Evolutionary conservation across 805 yeast genomes (phyloP).

Genomic region (Kluyveromyces aestuarii): DNA sequence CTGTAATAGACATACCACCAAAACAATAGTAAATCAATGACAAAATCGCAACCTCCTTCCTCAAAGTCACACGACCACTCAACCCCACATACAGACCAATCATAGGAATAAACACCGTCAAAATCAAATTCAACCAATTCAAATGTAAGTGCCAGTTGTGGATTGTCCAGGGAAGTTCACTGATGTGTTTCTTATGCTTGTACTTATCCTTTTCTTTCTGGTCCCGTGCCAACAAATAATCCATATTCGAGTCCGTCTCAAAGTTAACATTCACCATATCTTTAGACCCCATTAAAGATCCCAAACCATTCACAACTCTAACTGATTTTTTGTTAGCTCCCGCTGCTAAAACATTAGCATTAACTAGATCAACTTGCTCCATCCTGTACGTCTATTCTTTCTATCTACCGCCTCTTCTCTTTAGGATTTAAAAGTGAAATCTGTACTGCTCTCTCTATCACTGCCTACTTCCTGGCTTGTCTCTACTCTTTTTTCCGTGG

Average conservation of each 20-base stretch:
- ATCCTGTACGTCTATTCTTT: neutral
- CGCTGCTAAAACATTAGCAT: conserved; percentile 73
- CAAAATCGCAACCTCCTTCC: conserved; percentile 36
- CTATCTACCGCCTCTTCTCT: too few species aligned
- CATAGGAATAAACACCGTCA: conserved; percentile 54
- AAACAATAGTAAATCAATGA: conserved; percentile 44
- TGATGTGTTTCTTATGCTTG: conserved; percentile 41
- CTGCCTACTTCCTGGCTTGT: too few species aligned
- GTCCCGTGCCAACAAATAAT: conserved; percentile 38
- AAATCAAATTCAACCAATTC: conserved; percentile 66
- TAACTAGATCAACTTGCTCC: conserved; percentile 46
- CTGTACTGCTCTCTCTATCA: too few species aligned
- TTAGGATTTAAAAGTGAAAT: too few species aligned
- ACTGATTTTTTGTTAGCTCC: conserved; percentile 65
- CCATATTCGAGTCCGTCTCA: conserved; percentile 30
- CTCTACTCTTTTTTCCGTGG: too few species aligned
- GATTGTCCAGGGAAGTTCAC: conserved; percentile 72
- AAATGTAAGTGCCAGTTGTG: conserved; percentile 65
- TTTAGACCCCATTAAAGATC: conserved; percentile 74
- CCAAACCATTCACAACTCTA: conserved; percentile 75
- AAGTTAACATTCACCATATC: conserved; percentile 60
- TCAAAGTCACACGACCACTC: conserved; percentile 37
- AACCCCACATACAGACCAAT: conserved; percentile 41
- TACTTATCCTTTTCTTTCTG: conserved; percentile 33
- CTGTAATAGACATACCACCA: conserved; percentile 72